Evolutionary conservation across 2,329 filamentous ascomycete genomes (phyloP).

Genomic region (Pezicula carpinea): DNA sequence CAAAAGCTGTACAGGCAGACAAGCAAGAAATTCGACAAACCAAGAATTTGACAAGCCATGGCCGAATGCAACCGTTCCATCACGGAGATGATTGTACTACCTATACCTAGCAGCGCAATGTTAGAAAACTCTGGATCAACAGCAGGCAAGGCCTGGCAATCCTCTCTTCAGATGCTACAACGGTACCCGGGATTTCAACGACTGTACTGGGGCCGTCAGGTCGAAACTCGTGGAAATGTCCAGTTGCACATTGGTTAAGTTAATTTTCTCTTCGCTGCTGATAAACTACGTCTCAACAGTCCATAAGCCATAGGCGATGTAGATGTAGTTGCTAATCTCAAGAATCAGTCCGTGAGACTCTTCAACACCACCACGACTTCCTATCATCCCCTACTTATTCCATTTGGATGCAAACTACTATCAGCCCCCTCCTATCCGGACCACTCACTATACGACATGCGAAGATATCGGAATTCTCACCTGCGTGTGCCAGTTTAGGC

Average conservation of each 20-base stretch:
- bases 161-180: not conserved
- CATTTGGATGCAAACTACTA: constrained; percentile 1
- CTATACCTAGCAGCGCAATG: not conserved
- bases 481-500: constrained; percentile 13
- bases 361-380: constrained; percentile 1
- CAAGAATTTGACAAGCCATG: too few species aligned
- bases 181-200: constrained; percentile 18
- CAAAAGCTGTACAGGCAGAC: too few species aligned
- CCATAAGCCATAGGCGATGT: too few species aligned
- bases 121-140: not conserved
- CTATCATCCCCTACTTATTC: not conserved
- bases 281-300: too few species aligned
- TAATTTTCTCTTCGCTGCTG: not conserved
- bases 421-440: constrained; percentile 8
- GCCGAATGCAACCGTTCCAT: too few species aligned
- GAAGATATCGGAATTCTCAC: constrained; percentile 24
- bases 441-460: constrained; percentile 16
- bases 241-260: constrained; percentile 28
- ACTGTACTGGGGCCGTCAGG: constrained; percentile 28
- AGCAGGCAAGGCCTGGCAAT: not conserved
- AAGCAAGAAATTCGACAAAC: too few species aligned
- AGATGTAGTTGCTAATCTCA: not conserved
- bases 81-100: constrained; percentile 4
- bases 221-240: constrained; percentile 25
- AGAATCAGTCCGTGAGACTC: not conserved